Percentiles rank a stretch among this genome's conserved stretches.
Conservation (phyloP, 768 basidiomycete genomes). For the Suillus clintonianus region DNA sequence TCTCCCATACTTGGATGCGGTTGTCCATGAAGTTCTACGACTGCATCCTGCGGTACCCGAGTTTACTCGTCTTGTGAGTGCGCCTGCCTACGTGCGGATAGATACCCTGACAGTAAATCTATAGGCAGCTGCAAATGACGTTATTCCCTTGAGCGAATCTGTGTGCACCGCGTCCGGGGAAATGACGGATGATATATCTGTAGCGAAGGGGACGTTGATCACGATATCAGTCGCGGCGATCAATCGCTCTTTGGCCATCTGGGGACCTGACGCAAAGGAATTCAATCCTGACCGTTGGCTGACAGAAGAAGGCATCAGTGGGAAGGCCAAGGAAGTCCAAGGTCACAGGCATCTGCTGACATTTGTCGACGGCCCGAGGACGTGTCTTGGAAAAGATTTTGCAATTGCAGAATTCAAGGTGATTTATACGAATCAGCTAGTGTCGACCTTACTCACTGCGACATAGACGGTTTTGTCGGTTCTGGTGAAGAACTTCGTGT, state of each 20-base stretch:
- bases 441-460: background rate
- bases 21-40: constrained; percentile 41
- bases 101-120: background rate
- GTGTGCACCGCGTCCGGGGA: constrained; percentile 29
- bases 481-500: constrained; percentile 32
- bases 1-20: constrained; percentile 45
- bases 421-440: background rate
- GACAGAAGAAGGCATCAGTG: constrained; percentile 26
- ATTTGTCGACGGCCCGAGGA: constrained; percentile 46
- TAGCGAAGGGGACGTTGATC: constrained; percentile 41
- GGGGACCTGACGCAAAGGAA: constrained; percentile 45
- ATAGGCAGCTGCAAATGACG: constrained; percentile 40
- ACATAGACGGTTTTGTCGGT: constrained; percentile 44
- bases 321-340: constrained; percentile 35
- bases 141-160: constrained; percentile 39
- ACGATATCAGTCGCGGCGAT: constrained; percentile 40
- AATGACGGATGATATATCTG: constrained; percentile 27
- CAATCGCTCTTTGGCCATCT: constrained; percentile 41
- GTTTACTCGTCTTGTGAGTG: constrained; percentile 32
- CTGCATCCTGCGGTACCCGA: constrained; percentile 36
- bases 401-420: constrained; percentile 46
- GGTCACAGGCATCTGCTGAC: constrained; percentile 44
- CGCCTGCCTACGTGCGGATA: background rate
- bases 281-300: constrained; percentile 50
- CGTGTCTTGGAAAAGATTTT: constrained; percentile 46